These are phyloP conservation scores for Cucumis melo DNA, from an alignment of 306 rosid genomes.

Conservation along the genomic window DNA sequence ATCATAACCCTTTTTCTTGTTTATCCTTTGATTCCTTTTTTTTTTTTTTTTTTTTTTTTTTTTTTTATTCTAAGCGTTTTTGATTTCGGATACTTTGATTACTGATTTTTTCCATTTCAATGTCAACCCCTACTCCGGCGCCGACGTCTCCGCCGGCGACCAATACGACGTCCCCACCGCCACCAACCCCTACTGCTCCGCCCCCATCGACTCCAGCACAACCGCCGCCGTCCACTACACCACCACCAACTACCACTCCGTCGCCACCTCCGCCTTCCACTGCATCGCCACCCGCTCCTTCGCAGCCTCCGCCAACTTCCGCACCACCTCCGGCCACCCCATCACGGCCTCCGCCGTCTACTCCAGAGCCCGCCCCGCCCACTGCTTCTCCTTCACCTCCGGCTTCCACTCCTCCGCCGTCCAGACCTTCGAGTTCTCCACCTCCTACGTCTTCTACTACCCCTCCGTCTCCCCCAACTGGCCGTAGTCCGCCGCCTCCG, in stretches of 20 bases:
- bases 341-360: constrained; percentile 16
- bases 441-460: constrained; percentile 14
- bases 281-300: constrained; percentile 11
- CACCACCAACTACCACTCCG: constrained; percentile 8
- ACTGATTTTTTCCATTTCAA: constrained; percentile 2
- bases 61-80: neutral
- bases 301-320: constrained; percentile 1
- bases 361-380: constrained; percentile 14
- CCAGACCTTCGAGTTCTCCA: constrained; percentile 14
- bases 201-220: constrained; percentile 23
- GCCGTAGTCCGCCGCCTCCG: constrained; percentile 22
- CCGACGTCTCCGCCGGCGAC: constrained; percentile 38
- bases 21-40: neutral
- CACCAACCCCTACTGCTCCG: constrained; percentile 3
- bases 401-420: constrained; percentile 17
- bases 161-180: constrained; percentile 15
- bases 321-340: constrained; percentile 15
- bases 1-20: neutral
- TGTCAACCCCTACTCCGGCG: constrained; percentile 47
- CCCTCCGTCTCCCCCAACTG: constrained; percentile 13
- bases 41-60: neutral
- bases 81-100: neutral
- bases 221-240: constrained; percentile 21
- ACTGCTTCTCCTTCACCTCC: constrained; percentile 9
- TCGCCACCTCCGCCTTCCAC: constrained; percentile 13